Percentiles rank a stretch among this genome's conserved stretches.
Evolutionary conservation across 345 rosid species (phyloP).

Genomic region (Pistacia integerrima): DNA sequence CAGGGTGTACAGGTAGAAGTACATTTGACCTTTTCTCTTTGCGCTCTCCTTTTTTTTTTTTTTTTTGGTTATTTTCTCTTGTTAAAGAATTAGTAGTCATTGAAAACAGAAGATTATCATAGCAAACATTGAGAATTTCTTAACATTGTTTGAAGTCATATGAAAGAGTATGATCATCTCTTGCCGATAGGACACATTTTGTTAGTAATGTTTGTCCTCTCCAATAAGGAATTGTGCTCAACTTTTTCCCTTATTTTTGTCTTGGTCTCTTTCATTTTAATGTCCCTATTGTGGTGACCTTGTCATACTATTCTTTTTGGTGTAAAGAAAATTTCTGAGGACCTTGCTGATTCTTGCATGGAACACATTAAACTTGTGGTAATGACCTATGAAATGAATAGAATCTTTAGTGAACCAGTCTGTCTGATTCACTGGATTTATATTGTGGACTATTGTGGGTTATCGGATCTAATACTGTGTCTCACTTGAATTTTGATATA

Average conservation of each 20-base stretch:
- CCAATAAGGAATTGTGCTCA: background rate
- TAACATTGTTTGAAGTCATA: background rate
- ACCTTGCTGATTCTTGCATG: background rate
- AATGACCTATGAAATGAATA: background rate
- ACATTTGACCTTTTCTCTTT: background rate
- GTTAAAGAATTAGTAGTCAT: background rate
- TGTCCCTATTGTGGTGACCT: background rate
- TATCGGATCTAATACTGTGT: too few relatives aligned
- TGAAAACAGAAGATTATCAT: background rate
- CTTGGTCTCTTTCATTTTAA: background rate
- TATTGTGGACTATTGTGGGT: background rate
- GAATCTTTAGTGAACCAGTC: background rate
- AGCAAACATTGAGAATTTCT: background rate
- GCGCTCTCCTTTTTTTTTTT: background rate
- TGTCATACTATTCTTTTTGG: background rate
- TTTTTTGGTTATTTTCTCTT: background rate
- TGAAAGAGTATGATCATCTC: background rate
- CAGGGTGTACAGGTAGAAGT: too few relatives aligned
- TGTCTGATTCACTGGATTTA: constrained; percentile 2
- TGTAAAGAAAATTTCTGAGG: background rate
- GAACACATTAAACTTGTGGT: background rate
- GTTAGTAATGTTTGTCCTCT: too few relatives aligned
- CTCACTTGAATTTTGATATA: background rate
- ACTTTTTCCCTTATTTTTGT: too few relatives aligned
- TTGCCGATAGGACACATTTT: too few relatives aligned